Evolutionary conservation across 176 grass and related monocot species (phyloP).

Genomic region (Oryza coarctata): DNA sequence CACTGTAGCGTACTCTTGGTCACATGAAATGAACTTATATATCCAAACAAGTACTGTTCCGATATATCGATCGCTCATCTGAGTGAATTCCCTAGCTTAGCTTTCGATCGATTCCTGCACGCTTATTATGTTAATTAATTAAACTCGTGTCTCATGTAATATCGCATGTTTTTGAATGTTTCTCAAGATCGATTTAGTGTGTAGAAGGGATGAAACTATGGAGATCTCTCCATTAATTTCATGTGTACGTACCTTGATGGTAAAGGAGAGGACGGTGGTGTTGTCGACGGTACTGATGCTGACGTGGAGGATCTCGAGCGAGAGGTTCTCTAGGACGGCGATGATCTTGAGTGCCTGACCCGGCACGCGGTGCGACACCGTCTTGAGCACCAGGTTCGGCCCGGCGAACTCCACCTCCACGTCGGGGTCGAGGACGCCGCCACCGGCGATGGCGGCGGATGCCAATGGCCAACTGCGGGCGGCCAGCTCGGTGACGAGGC

Average conservation of each 20-base stretch:
- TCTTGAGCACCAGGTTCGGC: constrained; percentile 73
- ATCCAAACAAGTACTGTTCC: neutral
- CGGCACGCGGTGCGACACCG: constrained; percentile 49
- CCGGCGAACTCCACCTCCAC: constrained; percentile 83
- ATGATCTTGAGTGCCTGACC: constrained; percentile 75
- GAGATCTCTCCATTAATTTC: neutral
- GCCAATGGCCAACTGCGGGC: constrained; percentile 23
- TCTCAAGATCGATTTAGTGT: neutral
- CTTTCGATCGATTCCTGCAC: neutral
- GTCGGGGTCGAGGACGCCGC: constrained; percentile 5
- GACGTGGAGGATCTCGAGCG: constrained; percentile 75
- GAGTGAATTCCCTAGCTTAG: too few species aligned
- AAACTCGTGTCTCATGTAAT: neutral
- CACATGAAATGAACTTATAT: constrained; percentile 34
- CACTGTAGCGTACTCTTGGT: neutral
- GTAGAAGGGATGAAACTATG: neutral
- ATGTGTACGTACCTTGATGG: constrained; percentile 63
- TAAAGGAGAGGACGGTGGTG: constrained; percentile 82
- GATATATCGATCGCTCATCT: neutral
- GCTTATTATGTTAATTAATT: neutral
- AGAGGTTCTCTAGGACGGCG: constrained; percentile 60
- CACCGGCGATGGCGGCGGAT: neutral
- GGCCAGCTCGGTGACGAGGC: constrained; percentile 44
- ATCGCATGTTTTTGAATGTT: neutral
- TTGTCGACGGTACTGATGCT: constrained; percentile 71